Evolutionary conservation across 106 monocot species (phyloP), one percentile per base, ranked within the genome.

Genomic region (Iris macrosiphon): DNA sequence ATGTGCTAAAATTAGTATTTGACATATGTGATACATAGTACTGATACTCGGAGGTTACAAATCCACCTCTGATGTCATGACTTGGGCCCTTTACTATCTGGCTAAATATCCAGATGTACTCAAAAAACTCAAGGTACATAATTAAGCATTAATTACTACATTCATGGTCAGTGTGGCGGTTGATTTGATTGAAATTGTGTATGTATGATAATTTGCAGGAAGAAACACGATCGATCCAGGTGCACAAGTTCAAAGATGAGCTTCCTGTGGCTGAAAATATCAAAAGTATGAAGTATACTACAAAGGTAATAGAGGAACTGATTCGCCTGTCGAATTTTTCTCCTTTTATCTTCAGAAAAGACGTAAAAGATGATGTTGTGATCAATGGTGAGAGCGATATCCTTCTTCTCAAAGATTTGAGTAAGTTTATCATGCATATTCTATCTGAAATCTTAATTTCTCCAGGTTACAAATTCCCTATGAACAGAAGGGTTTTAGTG

Each of bases 261-360:
- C 50, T 76, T 64, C 69, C 69, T 31, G 69, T 48, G 19, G 17
- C 22, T 38, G 58, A 76, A 64, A 64, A 69, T 76, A 60, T 69
- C 15, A 64, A 56, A 58, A 64, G 27, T 4, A 57, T 76, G 68
- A 64, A 59, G 41, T 76, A 64, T 58, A 50, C 69, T 15, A 42
- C 69, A 27, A 69, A 69, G 63, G 68, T 68, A 11, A 42, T 50
- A 10, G 75, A 75, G 45, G 75, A 75, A 44, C 42, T 63, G 15
- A 44, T 75, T 34, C 61, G 75, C 43, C 57, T 75, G 37, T 62
- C 75, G 57, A 75, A 75, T 61, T 32, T 75, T 43, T 63, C 75
- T 6, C 68, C 68, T 20, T 68, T 75, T 41, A 58, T 75, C 50
- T 68, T 68, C 43, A 31, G 75, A 50, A 68, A 43, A 42, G 67